A percentile compares a stretch with the other conserved stretches of the same genome.
These are phyloP conservation scores for Lepiota venenata DNA, from an alignment of 768 basidiomycete species.

Conservation along the genomic window DNA sequence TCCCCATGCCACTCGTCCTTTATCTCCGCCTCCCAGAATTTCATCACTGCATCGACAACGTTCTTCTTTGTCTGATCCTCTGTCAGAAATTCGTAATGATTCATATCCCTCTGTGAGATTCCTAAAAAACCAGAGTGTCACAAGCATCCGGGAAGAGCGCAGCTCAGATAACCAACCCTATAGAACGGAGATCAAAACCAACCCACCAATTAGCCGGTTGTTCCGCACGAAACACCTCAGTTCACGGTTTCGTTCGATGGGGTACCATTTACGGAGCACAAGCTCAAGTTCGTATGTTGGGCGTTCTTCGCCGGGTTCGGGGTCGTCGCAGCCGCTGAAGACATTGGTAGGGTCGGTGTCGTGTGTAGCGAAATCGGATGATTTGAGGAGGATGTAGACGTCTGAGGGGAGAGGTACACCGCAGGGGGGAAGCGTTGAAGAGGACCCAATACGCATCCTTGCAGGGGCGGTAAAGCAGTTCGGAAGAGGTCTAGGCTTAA, in stretches of 20 bases:
- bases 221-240: slow-evolving; percentile 87
- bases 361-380: slow-evolving; percentile 85
- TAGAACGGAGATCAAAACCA: not conserved
- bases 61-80: slow-evolving; percentile 49
- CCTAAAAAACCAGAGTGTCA: slow-evolving; percentile 37
- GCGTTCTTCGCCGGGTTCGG: slow-evolving; percentile 1
- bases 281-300: slow-evolving; percentile 68
- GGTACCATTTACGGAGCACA: slow-evolving; percentile 87
- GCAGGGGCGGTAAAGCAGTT: not conserved
- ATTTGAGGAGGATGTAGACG: slow-evolving; percentile 89
- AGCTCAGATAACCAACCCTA: not conserved
- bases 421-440: slow-evolving; percentile 77
- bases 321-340: slow-evolving; percentile 59
- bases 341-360: slow-evolving; percentile 60
- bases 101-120: slow-evolving; percentile 84
- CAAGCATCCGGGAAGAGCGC: not conserved
- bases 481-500: too few species aligned
- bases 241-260: slow-evolving; percentile 81
- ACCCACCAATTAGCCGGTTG: slow-evolving; percentile 66
- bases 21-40: slow-evolving; percentile 72
- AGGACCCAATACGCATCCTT: slow-evolving; percentile 94
- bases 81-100: slow-evolving; percentile 85
- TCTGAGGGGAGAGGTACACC: slow-evolving; percentile 87
- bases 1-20: slow-evolving; percentile 39
- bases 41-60: slow-evolving; percentile 47